Evolutionary conservation across 148 eudicot species (phyloP).

Genomic region (Vaccinium corymbosum): DNA sequence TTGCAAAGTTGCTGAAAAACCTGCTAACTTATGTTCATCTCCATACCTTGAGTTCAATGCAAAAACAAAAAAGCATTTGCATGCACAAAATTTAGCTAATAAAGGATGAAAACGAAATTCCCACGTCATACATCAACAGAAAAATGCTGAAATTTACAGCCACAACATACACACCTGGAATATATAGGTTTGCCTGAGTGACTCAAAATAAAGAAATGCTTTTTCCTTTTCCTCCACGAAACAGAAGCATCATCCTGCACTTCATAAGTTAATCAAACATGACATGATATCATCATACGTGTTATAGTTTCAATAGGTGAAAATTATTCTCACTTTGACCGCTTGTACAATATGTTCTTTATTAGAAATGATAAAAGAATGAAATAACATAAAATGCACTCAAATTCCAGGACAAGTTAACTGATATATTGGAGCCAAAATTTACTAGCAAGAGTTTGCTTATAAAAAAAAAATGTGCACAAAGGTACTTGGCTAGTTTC

Average conservation of each 20-base stretch:
- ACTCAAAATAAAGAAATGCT: conserved; percentile 82
- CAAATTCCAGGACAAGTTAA: not conserved
- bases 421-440: not conserved
- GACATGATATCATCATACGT: conserved; percentile 1
- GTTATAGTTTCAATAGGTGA: not conserved
- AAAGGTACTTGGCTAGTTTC: not conserved
- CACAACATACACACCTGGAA: conserved; percentile 58
- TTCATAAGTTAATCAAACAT: conserved; percentile 22
- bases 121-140: conserved; percentile 1
- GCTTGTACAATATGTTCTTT: not conserved
- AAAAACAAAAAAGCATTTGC: conserved; percentile 7
- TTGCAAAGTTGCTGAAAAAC: conserved; percentile 94
- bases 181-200: conserved; percentile 95
- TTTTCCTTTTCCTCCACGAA: conserved; percentile 95
- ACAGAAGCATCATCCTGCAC: conserved; percentile 87
- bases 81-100: not conserved
- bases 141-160: not conserved
- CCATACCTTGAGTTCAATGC: conserved; percentile 56
- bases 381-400: not conserved
- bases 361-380: not conserved
- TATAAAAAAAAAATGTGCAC: not conserved
- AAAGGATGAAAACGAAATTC: not conserved
- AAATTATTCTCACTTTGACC: not conserved
- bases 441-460: not conserved
- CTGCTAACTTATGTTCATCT: conserved; percentile 93